phyloP scores from a whole-genome alignment of 1,139 yeast genomes.

The Protomyces lactucae-debilis region DNA sequence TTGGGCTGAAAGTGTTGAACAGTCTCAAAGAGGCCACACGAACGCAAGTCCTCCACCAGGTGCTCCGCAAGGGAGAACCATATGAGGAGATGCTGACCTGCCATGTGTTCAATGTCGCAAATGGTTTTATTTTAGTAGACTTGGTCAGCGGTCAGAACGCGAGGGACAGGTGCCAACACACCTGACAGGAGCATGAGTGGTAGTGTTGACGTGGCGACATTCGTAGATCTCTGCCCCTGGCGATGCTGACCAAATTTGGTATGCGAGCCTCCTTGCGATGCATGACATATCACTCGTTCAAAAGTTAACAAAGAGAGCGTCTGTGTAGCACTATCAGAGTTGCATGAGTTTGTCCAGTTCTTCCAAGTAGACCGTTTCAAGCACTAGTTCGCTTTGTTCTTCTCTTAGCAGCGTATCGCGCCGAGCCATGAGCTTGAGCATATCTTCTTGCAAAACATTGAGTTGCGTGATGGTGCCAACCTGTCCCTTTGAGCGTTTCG shows the following conservation, averaged over 20 bases:
- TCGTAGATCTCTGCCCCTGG: too few relatives aligned
- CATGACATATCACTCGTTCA: too few relatives aligned
- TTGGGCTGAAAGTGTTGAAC: conserved; percentile 9
- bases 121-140: too few relatives aligned
- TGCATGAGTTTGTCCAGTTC: conserved; percentile 29
- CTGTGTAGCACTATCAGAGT: not conserved
- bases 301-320: too few relatives aligned
- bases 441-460: conserved; percentile 19
- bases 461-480: conserved; percentile 13
- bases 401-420: conserved; percentile 8
- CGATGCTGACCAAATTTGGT: too few relatives aligned
- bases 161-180: too few relatives aligned
- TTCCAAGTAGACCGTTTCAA: conserved; percentile 11
- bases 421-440: conserved; percentile 21
- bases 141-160: too few relatives aligned
- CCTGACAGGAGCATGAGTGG: too few relatives aligned
- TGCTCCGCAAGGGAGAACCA: conserved; percentile 1
- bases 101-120: too few relatives aligned
- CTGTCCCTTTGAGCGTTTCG: not conserved
- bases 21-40: not conserved
- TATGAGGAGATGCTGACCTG: conserved; percentile 1
- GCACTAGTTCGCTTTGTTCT: not conserved
- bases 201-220: too few relatives aligned
- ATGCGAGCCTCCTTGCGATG: too few relatives aligned
- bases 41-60: not conserved